Base-by-base conservation (phyloP, 805 yeast species). In the Lachancea thermotolerans region DNA sequence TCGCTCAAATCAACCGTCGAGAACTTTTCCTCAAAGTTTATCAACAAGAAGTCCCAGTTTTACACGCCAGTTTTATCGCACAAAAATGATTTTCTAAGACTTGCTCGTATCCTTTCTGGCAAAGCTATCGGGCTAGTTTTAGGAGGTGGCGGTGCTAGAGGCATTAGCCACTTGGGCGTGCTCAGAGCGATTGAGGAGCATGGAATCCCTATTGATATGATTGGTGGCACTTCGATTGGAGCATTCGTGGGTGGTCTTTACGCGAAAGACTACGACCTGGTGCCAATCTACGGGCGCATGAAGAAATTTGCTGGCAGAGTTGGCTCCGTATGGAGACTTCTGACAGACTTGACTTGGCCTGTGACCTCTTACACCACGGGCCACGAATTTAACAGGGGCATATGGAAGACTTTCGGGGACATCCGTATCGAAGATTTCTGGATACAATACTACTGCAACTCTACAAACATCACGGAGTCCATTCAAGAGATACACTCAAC, bases 121-220 rank as follows among this genome's bases (percentile, higher is more conserved):
- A 88, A 89, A 60, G 96, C 96, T 0, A 85, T 93, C 35, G 99
- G 98, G 0, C 69, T 93, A 15, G 97, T 91, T 5, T 70, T 91
- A 3, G 99, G 99, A 6, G 99, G 99, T 11, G 99, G 99, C 35
- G 99, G 99, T 36, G 96, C 98, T 0, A 73, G 98, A 54, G 99
- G 99, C 1, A 73, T 91, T 11, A 78, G 96, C 11, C 99, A 91
- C 61, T 72, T 91, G 35, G 99, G 99, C 3, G 82, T 93, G 2
- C 77, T 91, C n/a, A 78, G 80, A 41, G 96, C 97, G 0, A 67
- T 91, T 9, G 98, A 91, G 61, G 95, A 86, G 51, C 79, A 81
- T 45, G 97, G 97, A 0, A 85, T 91, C 11, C 99, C 99, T 0
- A 81, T 93, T 32, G 99, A 91, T 65, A 70, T 90, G 49, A 78